Conservation (phyloP, 768 basidiomycete species). For the Russula brevipes region DNA sequence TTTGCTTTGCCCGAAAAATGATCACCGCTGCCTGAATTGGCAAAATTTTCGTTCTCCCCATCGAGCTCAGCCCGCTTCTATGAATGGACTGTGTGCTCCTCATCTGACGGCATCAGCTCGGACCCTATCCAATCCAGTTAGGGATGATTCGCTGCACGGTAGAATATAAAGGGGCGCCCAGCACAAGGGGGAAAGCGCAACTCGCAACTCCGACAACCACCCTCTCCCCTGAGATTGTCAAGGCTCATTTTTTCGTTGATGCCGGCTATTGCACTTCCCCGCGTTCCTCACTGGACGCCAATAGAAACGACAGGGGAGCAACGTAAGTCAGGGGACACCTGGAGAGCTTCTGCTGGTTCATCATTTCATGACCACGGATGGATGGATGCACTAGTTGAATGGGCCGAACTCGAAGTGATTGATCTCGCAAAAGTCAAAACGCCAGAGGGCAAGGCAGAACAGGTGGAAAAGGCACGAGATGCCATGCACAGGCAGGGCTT, state of each 20-base stretch:
- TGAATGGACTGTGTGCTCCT: neutral
- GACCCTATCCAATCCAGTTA: neutral
- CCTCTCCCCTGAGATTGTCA: neutral
- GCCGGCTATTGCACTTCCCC: conserved; percentile 18
- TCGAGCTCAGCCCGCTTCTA: neutral
- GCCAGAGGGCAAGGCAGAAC: conserved; percentile 30
- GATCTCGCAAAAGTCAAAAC: conserved; percentile 32
- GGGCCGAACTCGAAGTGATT: conserved; percentile 32
- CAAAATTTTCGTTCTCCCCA: neutral
- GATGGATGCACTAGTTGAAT: conserved; percentile 30
- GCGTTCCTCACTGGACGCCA: conserved; percentile 25
- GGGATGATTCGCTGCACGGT: neutral
- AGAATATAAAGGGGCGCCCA: too few species aligned
- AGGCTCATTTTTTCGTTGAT: neutral
- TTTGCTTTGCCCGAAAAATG: too few species aligned
- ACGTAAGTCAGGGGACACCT: neutral
- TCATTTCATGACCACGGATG: neutral
- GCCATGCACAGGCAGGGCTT: conserved; percentile 36
- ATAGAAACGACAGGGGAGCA: conserved; percentile 1
- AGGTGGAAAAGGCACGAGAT: conserved; percentile 30
- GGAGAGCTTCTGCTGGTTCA: neutral
- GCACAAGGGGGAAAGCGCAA: too few species aligned
- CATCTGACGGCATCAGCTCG: neutral
- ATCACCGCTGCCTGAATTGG: too few species aligned
- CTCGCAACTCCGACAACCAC: neutral